Evolutionary conservation across 169 alveolate species (phyloP).

Genomic region (Cryptosporidium ubiquitum): DNA sequence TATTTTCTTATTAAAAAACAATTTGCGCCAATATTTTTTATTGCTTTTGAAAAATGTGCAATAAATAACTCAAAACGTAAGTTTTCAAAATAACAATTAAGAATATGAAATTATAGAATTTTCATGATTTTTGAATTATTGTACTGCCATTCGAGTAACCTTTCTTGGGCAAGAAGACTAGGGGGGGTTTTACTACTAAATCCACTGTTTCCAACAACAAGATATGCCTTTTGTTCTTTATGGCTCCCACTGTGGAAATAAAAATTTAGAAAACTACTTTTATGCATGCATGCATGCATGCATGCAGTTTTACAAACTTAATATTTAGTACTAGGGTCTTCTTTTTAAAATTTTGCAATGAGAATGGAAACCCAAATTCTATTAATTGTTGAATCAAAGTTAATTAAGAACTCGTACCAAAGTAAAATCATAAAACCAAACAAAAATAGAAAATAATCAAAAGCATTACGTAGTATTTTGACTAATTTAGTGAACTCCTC

Average conservation of each 20-base stretch:
- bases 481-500: no score
- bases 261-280: neutral
- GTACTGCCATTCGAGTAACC: no score
- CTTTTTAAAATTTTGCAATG: neutral
- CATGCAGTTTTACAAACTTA: neutral
- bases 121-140: no score
- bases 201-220: neutral
- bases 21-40: neutral
- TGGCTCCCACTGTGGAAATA: neutral
- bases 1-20: neutral
- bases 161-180: neutral
- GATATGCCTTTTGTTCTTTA: neutral
- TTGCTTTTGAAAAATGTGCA: neutral
- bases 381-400: neutral
- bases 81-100: neutral
- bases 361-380: neutral
- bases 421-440: neutral
- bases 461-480: neutral
- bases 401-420: neutral
- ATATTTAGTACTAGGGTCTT: neutral
- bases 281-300: neutral
- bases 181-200: no score
- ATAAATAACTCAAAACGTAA: neutral
- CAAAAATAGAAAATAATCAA: no score
- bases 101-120: no score